These are phyloP conservation scores for Balamuthia mandrillaris DNA, from an alignment of 208 protist species.

Conservation along the genomic window DNA sequence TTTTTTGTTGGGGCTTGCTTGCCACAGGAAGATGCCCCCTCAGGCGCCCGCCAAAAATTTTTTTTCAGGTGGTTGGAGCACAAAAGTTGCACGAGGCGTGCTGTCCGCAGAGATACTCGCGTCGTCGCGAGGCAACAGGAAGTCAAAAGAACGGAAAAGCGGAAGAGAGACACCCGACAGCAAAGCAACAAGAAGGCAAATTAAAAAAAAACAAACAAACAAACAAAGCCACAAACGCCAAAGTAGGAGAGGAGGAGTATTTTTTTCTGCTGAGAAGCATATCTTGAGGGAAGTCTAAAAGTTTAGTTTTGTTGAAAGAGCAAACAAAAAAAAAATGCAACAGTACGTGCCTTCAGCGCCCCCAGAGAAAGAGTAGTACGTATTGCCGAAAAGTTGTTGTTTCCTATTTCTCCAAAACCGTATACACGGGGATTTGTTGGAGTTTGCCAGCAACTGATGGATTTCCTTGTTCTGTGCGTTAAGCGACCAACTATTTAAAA, in stretches of 20 bases:
- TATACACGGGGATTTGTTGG: not conserved
- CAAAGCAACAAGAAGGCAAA: not conserved
- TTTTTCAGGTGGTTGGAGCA: no score
- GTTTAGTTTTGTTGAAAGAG: no score
- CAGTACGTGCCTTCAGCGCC: not conserved
- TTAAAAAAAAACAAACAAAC: not conserved
- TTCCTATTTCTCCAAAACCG: not conserved
- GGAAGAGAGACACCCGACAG: not conserved
- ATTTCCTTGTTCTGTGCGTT: not conserved
- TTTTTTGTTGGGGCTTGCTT: no score
- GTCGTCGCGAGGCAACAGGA: not conserved
- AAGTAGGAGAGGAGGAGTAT: not conserved
- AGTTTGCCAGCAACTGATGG: not conserved
- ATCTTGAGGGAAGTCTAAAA: not conserved
- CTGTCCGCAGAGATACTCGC: no score
- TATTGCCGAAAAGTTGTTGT: not conserved
- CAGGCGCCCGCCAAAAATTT: no score
- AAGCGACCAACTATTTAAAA: slow-evolving; percentile 31
- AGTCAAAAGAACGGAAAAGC: not conserved
- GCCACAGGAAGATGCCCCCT: no score
- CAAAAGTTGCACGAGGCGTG: no score
- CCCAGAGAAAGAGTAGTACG: not conserved
- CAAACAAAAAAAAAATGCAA: not conserved
- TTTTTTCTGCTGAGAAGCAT: no score
- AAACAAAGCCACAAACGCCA: not conserved